Evolutionary conservation across 139 green algal genomes (phyloP).

Genomic region (Volvox africanus): DNA sequence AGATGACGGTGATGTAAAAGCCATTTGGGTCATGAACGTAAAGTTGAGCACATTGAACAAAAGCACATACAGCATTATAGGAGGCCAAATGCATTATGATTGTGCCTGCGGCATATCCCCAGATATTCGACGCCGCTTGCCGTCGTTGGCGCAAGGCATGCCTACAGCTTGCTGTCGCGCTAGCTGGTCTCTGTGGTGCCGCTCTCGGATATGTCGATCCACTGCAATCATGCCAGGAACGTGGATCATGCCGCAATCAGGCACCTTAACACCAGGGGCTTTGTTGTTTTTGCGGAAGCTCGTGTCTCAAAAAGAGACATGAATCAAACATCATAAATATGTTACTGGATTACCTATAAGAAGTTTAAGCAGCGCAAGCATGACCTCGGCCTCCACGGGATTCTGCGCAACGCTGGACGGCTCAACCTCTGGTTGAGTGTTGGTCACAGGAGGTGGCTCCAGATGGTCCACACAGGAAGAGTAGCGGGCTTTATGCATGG

Average conservation of each 20-base stretch:
- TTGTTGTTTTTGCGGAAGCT: background rate
- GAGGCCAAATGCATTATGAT: too few species aligned
- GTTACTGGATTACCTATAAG: background rate
- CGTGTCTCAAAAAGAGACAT: background rate
- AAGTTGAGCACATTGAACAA: too few species aligned
- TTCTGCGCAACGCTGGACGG: background rate
- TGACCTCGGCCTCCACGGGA: background rate
- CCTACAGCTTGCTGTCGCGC: background rate
- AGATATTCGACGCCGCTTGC: background rate
- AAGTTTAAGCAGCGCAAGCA: constrained; percentile 7
- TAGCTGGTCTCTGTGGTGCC: constrained; percentile 26
- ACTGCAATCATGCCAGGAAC: background rate
- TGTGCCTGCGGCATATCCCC: background rate
- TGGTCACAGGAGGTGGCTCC: background rate
- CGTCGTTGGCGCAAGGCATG: background rate
- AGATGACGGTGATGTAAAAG: too few species aligned
- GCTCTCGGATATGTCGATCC: constrained; percentile 27
- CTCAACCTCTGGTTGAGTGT: background rate
- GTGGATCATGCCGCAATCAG: background rate
- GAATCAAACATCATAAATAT: background rate
- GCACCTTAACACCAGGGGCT: background rate
- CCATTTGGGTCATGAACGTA: too few species aligned
- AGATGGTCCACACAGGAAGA: background rate
- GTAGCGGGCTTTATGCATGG: background rate
- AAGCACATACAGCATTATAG: too few species aligned